A percentile compares a stretch with the other conserved stretches of the same genome.
These are phyloP conservation scores for Boletus sp. DNA, from an alignment of 768 basidiomycete species.

Conservation along the genomic window DNA sequence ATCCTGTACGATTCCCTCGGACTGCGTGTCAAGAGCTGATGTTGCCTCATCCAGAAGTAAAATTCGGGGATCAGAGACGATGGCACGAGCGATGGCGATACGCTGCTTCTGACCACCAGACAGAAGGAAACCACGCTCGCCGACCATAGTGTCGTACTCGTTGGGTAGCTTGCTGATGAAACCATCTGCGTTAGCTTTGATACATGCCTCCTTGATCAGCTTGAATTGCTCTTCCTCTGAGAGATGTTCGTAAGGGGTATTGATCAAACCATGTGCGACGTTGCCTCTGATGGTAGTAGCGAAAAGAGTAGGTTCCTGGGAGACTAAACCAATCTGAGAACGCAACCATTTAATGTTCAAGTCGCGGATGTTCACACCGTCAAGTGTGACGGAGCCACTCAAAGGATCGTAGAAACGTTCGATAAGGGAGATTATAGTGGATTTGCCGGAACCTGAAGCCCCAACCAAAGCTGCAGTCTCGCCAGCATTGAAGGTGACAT, in stretches of 20 bases:
- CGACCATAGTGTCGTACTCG: conserved; percentile 87
- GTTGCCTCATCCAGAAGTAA: conserved; percentile 90
- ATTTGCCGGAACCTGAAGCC: conserved; percentile 78
- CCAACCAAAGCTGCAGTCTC: conserved; percentile 79
- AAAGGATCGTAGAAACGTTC: conserved; percentile 89
- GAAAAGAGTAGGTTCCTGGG: conserved; percentile 86
- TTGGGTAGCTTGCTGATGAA: conserved; percentile 79
- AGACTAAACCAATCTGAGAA: conserved; percentile 83
- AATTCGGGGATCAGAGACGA: conserved; percentile 84
- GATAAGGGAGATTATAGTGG: conserved; percentile 72
- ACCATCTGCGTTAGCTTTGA: conserved; percentile 87
- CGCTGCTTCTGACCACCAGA: conserved; percentile 89
- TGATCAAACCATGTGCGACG: conserved; percentile 82
- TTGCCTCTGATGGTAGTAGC: conserved; percentile 81
- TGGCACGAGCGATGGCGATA: conserved; percentile 85
- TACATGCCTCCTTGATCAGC: conserved; percentile 79
- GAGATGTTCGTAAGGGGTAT: conserved; percentile 62
- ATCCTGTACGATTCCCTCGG: conserved; percentile 86
- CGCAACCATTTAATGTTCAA: conserved; percentile 86
- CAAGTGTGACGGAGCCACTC: conserved; percentile 64
- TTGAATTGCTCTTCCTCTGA: conserved; percentile 75
- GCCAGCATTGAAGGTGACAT: conserved; percentile 67
- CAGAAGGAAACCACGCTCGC: conserved; percentile 83
- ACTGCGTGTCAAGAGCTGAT: conserved; percentile 85
- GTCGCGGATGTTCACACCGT: conserved; percentile 69